phyloP scores from a whole-genome alignment of 495 filamentous ascomycete species.

The Venustampulla echinocandica region DNA sequence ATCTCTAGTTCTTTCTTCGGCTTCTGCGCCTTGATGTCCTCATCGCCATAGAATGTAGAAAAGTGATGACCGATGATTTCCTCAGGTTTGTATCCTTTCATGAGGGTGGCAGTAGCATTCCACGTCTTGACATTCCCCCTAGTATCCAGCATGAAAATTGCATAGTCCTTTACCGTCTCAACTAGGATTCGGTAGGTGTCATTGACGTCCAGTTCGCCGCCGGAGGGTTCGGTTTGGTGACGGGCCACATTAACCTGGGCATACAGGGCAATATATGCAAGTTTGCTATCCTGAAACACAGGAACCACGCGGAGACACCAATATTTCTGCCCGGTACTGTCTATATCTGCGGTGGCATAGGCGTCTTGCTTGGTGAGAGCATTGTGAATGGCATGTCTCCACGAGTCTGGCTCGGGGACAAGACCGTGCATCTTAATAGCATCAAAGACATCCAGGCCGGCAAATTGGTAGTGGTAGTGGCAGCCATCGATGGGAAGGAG shows the following conservation, averaged over 20 bases:
- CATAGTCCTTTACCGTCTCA: conserved; percentile 58
- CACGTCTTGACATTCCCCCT: conserved; percentile 50
- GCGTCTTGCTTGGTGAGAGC: conserved; percentile 33
- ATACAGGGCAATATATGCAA: conserved; percentile 43
- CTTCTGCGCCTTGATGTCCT: conserved; percentile 45
- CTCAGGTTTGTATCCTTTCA: conserved; percentile 48
- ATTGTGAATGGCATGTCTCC: conserved; percentile 36
- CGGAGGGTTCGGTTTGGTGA: conserved; percentile 3
- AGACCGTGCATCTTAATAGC: conserved; percentile 29
- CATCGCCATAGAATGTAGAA: conserved; percentile 50
- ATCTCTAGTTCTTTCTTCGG: conserved; percentile 47
- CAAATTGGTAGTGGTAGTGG: no score
- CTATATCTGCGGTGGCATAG: conserved; percentile 24
- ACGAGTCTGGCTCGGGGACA: conserved; percentile 26
- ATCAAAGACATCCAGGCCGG: conserved; percentile 37
- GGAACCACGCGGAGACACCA: conserved; percentile 42
- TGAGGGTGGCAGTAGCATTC: conserved; percentile 50
- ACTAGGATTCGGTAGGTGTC: conserved; percentile 55
- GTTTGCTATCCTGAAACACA: conserved; percentile 40
- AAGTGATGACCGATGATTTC: conserved; percentile 59
- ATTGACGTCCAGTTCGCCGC: conserved; percentile 39
- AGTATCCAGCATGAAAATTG: conserved; percentile 58
- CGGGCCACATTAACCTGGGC: conserved; percentile 25
- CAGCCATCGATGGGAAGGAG: conserved; percentile 29
- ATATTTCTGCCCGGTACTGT: conserved; percentile 10